Conservation (phyloP, 1,139 yeast species). For the Sugiyamaella pinicola region DNA sequence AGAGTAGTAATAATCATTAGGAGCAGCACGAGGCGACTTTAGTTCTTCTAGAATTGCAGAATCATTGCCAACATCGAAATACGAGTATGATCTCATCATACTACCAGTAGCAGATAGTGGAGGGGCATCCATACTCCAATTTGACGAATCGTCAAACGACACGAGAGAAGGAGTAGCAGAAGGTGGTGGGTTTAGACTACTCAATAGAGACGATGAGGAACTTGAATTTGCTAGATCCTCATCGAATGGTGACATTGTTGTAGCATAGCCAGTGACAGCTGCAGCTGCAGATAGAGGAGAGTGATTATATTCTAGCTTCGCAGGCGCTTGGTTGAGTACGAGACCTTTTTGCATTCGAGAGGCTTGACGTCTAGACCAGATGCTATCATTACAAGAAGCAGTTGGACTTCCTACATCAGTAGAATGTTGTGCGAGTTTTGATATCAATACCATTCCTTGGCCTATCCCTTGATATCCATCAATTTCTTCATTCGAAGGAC, state of each 20-base stretch:
- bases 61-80: slow-evolving; percentile 20
- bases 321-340: slow-evolving; percentile 19
- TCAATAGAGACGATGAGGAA: slow-evolving; percentile 14
- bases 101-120: slow-evolving; percentile 7
- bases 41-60: slow-evolving; percentile 15
- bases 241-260: slow-evolving; percentile 22
- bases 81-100: slow-evolving; percentile 22
- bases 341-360: slow-evolving; percentile 28
- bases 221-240: slow-evolving; percentile 17
- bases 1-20: slow-evolving; percentile 16
- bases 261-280: slow-evolving; percentile 6
- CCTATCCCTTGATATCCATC: slow-evolving; percentile 25
- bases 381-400: slow-evolving; percentile 17
- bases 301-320: slow-evolving; percentile 15
- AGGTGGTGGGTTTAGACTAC: slow-evolving; percentile 10
- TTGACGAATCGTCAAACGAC: slow-evolving; percentile 20
- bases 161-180: slow-evolving; percentile 19
- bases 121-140: slow-evolving; percentile 3
- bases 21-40: slow-evolving; percentile 22
- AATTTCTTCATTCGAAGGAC: slow-evolving; percentile 20
- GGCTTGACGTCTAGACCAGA: slow-evolving; percentile 32
- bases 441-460: slow-evolving; percentile 25
- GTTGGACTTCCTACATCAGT: slow-evolving; percentile 19
- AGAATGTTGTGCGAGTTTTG: slow-evolving; percentile 12
- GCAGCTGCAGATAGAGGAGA: slow-evolving; percentile 10